Percentiles rank a stretch among this genome's conserved stretches.
Conservation (phyloP, 1,139 yeast species). For the Sugiyamaella sp. region DNA sequence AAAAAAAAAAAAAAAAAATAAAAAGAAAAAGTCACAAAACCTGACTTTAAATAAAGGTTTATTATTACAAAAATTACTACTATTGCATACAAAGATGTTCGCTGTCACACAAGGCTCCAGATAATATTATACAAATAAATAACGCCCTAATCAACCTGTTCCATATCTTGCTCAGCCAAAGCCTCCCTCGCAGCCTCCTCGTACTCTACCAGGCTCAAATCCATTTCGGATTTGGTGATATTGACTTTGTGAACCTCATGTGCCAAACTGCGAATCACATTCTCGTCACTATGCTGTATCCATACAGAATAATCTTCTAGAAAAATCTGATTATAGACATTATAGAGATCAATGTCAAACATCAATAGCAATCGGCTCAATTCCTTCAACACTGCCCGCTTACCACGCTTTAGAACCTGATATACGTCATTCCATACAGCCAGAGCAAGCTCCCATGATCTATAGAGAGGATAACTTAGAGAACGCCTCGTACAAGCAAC, state of each 20-base stretch:
- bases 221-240: slow-evolving; percentile 36
- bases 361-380: slow-evolving; percentile 66
- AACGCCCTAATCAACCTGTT: slow-evolving; percentile 3
- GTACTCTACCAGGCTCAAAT: slow-evolving; percentile 36
- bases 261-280: slow-evolving; percentile 61
- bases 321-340: slow-evolving; percentile 79
- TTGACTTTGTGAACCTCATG: slow-evolving; percentile 53
- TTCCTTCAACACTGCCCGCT: slow-evolving; percentile 60
- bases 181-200: slow-evolving; percentile 34
- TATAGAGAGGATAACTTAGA: slow-evolving; percentile 74
- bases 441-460: slow-evolving; percentile 62
- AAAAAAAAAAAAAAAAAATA: no score
- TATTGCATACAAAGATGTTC: no score
- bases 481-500: slow-evolving; percentile 71
- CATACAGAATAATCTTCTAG: slow-evolving; percentile 81
- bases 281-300: slow-evolving; percentile 62
- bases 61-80: no score
- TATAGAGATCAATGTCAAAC: slow-evolving; percentile 85
- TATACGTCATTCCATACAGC: slow-evolving; percentile 80
- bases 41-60: no score
- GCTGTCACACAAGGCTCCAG: no score
- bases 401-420: slow-evolving; percentile 66
- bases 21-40: no score
- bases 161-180: slow-evolving; percentile 1
- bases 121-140: background rate